Conservation (phyloP, 2,329 filamentous ascomycete genomes). For the Penicillium sp. region DNA sequence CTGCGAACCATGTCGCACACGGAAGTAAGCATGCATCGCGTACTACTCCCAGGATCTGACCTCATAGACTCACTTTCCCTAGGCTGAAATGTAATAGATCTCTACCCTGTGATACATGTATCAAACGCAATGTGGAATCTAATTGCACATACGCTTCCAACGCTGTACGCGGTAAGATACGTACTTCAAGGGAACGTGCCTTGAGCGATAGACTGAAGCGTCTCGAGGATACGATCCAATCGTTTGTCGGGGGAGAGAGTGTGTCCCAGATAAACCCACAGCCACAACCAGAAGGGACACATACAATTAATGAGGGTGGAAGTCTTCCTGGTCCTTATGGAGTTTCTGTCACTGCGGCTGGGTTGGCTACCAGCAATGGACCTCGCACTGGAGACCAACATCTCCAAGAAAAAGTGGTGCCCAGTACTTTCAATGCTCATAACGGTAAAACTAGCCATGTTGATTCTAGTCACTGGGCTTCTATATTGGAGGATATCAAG, state of each 20-base stretch:
- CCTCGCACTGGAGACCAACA: background rate
- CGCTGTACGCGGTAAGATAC: constrained; percentile 5
- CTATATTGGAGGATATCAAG: constrained; percentile 15
- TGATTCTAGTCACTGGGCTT: constrained; percentile 16
- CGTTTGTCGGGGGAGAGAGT: background rate
- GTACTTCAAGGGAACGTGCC: background rate
- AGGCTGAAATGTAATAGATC: constrained; percentile 12
- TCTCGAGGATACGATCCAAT: constrained; percentile 12
- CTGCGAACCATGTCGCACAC: constrained; percentile 13
- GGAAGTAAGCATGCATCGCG: constrained; percentile 8
- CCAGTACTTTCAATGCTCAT: background rate
- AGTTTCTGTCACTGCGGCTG: background rate
- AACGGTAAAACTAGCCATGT: constrained; percentile 3
- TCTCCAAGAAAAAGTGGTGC: background rate
- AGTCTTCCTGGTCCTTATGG: background rate
- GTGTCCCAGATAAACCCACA: background rate
- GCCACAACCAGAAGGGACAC: background rate
- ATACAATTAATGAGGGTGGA: background rate
- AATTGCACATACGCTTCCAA: constrained; percentile 7
- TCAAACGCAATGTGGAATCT: constrained; percentile 1
- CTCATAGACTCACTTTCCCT: background rate
- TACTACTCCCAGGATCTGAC: background rate
- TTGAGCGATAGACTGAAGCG: constrained; percentile 10
- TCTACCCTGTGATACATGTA: constrained; percentile 10
- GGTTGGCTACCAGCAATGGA: background rate